phyloP scores from a whole-genome alignment of 2,329 filamentous ascomycete genomes.

The Scytalidium sp. region DNA sequence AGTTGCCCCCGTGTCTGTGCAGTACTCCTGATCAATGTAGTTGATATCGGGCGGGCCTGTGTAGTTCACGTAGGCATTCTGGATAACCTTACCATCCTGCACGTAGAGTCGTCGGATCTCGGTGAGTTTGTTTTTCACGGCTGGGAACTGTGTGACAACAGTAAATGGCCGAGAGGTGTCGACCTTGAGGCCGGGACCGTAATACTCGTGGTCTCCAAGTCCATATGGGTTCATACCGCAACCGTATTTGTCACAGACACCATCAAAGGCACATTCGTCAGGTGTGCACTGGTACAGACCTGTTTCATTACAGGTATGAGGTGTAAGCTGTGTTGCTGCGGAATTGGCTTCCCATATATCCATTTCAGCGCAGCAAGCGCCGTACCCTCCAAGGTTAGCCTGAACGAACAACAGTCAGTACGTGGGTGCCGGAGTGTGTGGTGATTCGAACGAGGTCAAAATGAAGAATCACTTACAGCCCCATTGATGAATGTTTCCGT shows the following conservation, averaged over 20 bases:
- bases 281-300: conserved; percentile 39
- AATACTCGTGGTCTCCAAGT: conserved; percentile 24
- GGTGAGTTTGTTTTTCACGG: conserved; percentile 36
- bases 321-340: conserved; percentile 52
- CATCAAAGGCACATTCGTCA: conserved; percentile 36
- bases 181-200: conserved; percentile 28
- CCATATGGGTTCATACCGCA: conserved; percentile 43
- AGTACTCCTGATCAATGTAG: conserved; percentile 53
- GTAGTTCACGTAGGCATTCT: conserved; percentile 43
- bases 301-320: conserved; percentile 49
- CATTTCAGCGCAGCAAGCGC: conserved; percentile 67
- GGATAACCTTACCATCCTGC: conserved; percentile 46
- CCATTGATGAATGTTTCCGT: conserved; percentile 54
- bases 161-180: conserved; percentile 41
- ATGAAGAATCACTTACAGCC: conserved; percentile 39
- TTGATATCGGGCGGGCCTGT: conserved; percentile 38
- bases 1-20: conserved; percentile 40
- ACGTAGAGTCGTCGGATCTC: conserved; percentile 48
- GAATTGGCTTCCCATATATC: conserved; percentile 66
- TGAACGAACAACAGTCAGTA: conserved; percentile 37
- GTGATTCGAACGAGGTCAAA: conserved; percentile 42
- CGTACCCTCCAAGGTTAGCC: conserved; percentile 51
- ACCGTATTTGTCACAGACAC: conserved; percentile 43
- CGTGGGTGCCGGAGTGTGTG: conserved; percentile 27
- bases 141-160: conserved; percentile 52